phyloP scores from a whole-genome alignment of 176 grass and related monocot genomes.

The Ensete glaucum region DNA sequence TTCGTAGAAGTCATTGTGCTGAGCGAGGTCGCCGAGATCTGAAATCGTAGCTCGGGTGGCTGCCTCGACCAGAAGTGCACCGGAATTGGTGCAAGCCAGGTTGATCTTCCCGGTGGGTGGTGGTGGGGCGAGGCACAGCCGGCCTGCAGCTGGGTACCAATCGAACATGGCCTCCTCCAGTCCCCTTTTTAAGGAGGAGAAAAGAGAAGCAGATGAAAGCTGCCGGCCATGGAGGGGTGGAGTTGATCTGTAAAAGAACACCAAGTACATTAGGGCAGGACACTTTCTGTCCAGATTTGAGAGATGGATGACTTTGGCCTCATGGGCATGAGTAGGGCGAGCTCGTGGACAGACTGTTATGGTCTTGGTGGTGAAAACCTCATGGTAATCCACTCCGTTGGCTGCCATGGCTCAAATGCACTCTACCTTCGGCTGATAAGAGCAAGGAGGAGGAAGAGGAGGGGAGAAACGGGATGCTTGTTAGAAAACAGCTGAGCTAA shows the following conservation, averaged over 20 bases:
- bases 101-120: background rate
- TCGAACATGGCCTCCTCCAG: constrained; percentile 16
- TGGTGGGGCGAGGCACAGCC: constrained; percentile 1
- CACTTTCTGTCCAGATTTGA: constrained; percentile 29
- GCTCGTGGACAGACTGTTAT: constrained; percentile 7
- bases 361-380: constrained; percentile 20
- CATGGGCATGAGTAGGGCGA: background rate
- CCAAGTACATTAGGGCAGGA: constrained; percentile 24
- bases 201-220: background rate
- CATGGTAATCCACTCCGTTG: background rate
- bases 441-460: too few relatives aligned
- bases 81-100: constrained; percentile 13
- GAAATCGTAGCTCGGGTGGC: constrained; percentile 12
- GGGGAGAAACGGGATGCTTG: too few relatives aligned
- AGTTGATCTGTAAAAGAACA: constrained; percentile 30
- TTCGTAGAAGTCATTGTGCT: constrained; percentile 20
- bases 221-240: constrained; percentile 10
- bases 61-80: constrained; percentile 19
- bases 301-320: constrained; percentile 14
- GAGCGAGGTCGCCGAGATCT: constrained; percentile 23
- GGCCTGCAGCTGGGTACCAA: constrained; percentile 26
- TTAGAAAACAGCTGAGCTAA: too few relatives aligned
- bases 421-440: too few relatives aligned
- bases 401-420: constrained; percentile 14
- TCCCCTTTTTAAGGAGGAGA: constrained; percentile 26